Evolutionary conservation across 129 eudicot genomes (phyloP), one percentile per base, ranked within the genome.

Genomic region (Flaveria brownii): DNA sequence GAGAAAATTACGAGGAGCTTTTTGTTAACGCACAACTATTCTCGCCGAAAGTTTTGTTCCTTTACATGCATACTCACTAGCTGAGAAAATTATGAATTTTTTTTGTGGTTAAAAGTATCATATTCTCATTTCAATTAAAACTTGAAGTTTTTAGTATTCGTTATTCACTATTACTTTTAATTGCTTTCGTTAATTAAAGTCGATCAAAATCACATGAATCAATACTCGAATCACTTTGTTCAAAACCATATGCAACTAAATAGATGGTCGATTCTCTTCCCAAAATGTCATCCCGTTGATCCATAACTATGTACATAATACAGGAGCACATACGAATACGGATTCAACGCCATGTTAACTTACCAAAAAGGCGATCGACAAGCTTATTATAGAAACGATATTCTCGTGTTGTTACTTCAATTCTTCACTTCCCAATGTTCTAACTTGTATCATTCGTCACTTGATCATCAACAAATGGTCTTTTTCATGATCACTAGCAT

Each of bases 401-500:
- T 10, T 6, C 52, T 49, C 75, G n/a, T 52, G 64, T n/a, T 12
- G n/a, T 26, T 51, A 4, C 41, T 36, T 36, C 41, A 36, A 36
- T 36, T 51, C 28, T 50, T n/a, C 12, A 42, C 3, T 7, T 20
- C 22, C 39, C 62, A 10, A 8, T 18, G 16, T 5, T 43, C 23
- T 45, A 28, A 69, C 73, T 50, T 49, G 16, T 15, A 14, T 51
- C 13, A 22, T 25, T 41, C 69, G 13, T 68, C 75, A 42, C 15
- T 18, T 16, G 36, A 41, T 33, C 66, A 61, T 52, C 78, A 72
- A 71, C 11, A 72, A 64, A 16, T 68, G 70, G 26, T 86, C 88
- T 67, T 84, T 90, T 41, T 70, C 81, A 55, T 36, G 41, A 36
- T 63, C 72, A 22, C 56, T 63, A 25, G 47, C 76, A 59, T 70